Evolutionary conservation across 305 asterid species (phyloP), one percentile per base, ranked within the genome.

Genomic region (Euphrasia arctica): DNA sequence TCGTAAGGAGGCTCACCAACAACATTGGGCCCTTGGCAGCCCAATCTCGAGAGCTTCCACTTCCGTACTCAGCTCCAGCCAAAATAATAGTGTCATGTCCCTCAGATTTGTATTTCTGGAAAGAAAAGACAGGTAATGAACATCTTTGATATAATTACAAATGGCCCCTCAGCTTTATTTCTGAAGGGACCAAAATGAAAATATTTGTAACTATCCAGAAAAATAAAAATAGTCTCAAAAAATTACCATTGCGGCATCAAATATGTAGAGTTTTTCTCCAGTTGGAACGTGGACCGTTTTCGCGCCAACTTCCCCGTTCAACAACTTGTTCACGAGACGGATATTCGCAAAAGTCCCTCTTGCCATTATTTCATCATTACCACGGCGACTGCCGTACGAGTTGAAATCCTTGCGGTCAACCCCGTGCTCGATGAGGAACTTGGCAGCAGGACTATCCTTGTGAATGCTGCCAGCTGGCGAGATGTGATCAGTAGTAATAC

Each of bases 21-120:
- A 91, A 79, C 98, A 86, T 91, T 11, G 98, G 98, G 45, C 98
- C 96, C 78, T 88, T 91, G 61, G 98, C 98, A 25, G 98, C 98
- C 98, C 96, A 91, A 77, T 91, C 98, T 52, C 96, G 82, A 31
- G 98, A 91, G 79, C 98, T 89, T 70, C 98, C 98, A 74, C 98
- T 91, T 79, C 98, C 98, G 68, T 91, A 91, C 82, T 91, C 96
- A 6, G 96, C 98, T 73, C 96, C 98, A 48, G 98, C 98, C 92
- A 91, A 83, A 66, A 89, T 77, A 65, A 91, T 75, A n/a, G 98
- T 91, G 79, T 58, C 89, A 68, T 79, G 81, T 10, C 92, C 96
- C 51, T 86, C 88, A 63, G 95, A 68, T 77, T 80, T 91, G 85
- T 89, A 91, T 77, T 77, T 91, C 96, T 89, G 87, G 41, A 69